These are phyloP conservation scores for Pisolithus microcarpus DNA, from an alignment of 768 basidiomycete species.

Conservation along the genomic window DNA sequence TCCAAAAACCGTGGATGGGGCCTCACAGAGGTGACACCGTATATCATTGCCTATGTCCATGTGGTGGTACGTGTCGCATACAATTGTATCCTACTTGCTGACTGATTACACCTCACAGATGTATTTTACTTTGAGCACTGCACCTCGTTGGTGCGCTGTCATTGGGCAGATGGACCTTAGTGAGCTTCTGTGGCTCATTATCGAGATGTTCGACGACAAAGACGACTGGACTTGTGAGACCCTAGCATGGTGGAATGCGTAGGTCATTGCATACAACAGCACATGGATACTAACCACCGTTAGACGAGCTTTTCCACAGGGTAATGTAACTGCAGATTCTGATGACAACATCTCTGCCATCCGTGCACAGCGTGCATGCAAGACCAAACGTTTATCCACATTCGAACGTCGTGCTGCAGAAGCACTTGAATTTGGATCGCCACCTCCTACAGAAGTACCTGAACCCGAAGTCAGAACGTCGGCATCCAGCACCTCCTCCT, in stretches of 20 bases:
- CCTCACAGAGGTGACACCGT: background rate
- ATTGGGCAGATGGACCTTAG: background rate
- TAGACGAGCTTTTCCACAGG: background rate
- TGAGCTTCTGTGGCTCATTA: background rate
- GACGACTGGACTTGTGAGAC: background rate
- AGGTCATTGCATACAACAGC: background rate
- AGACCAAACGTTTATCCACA: too few relatives aligned
- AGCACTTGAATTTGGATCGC: too few relatives aligned
- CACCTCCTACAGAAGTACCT: too few relatives aligned
- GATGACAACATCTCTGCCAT: background rate
- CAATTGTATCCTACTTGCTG: background rate
- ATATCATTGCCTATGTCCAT: constrained; percentile 1
- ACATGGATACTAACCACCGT: background rate
- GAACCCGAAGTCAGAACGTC: too few relatives aligned
- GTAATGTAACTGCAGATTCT: background rate
- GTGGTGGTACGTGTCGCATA: background rate
- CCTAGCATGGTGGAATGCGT: background rate
- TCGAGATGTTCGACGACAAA: background rate
- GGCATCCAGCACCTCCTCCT: too few relatives aligned
- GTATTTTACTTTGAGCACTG: background rate
- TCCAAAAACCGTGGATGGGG: background rate
- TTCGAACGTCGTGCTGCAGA: too few relatives aligned
- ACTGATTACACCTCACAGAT: background rate
- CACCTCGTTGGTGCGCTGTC: background rate
- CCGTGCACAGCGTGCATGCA: background rate